phyloP scores from a whole-genome alignment of 148 eudicot species.

The Camellia granthamiana region DNA sequence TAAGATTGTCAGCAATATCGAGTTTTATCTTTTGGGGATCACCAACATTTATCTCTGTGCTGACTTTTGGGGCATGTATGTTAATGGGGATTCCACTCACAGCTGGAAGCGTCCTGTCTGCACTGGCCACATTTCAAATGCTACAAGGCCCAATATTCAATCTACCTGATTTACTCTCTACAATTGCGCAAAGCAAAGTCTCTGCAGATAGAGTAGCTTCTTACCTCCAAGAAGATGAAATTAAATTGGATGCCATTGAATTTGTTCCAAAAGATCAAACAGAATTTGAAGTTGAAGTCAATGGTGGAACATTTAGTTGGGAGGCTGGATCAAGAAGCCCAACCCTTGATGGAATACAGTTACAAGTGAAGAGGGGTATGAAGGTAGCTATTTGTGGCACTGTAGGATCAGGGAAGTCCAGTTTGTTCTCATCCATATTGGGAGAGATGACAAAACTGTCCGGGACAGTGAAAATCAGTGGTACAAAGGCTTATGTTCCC shows the following conservation, averaged over 20 bases:
- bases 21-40: constrained; percentile 87
- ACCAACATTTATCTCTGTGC: constrained; percentile 68
- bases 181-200: constrained; percentile 75
- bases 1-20: constrained; percentile 51
- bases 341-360: constrained; percentile 50
- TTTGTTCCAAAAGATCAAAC: constrained; percentile 39
- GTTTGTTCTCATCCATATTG: constrained; percentile 63
- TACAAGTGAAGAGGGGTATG: constrained; percentile 59
- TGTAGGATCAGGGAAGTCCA: constrained; percentile 91
- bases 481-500: constrained; percentile 82
- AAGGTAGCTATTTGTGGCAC: constrained; percentile 88
- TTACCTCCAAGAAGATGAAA: constrained; percentile 70
- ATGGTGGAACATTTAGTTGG: constrained; percentile 61
- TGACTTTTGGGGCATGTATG: constrained; percentile 70
- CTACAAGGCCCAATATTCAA: constrained; percentile 82
- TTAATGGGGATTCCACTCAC: constrained; percentile 77
- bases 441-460: constrained; percentile 69
- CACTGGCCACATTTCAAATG: constrained; percentile 81
- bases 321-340: constrained; percentile 36
- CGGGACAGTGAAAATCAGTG: constrained; percentile 61
- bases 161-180: constrained; percentile 72
- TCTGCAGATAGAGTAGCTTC: constrained; percentile 70
- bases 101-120: constrained; percentile 75
- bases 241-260: constrained; percentile 53
- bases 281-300: constrained; percentile 45